Evolutionary conservation across 371 early-diverging fungal genomes (phyloP).

Genomic region (Apophysomyces ossiformis): DNA sequence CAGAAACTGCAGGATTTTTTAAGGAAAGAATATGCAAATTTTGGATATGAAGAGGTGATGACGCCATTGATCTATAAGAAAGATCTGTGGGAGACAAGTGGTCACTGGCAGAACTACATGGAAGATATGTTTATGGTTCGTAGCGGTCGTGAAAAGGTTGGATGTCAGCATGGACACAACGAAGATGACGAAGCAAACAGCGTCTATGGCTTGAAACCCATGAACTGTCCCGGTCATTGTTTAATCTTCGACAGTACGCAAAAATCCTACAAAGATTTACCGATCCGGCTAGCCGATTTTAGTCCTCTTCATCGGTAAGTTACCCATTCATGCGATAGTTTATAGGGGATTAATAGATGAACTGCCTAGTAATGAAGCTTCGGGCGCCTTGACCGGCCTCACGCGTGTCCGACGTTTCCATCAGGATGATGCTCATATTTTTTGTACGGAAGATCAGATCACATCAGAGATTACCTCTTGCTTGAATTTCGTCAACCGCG

Average conservation of each 20-base stretch:
- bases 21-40: conserved; percentile 80
- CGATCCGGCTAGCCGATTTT: conserved; percentile 93
- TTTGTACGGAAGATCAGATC: conserved; percentile 83
- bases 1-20: conserved; percentile 75
- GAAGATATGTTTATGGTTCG: conserved; percentile 72
- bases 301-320: conserved; percentile 87
- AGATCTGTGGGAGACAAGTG: conserved; percentile 94
- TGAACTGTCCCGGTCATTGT: conserved; percentile 99
- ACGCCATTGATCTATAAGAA: conserved; percentile 95
- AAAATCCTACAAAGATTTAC: conserved; percentile 91
- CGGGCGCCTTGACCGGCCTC: conserved; percentile 92
- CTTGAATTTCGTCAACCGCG: conserved; percentile 86
- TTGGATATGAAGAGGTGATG: conserved; percentile 95
- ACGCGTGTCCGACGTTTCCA: conserved; percentile 96
- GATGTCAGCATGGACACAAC: conserved; percentile 46
- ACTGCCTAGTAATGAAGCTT: conserved; percentile 80
- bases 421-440: conserved; percentile 98
- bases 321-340: neutral
- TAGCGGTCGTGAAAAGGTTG: conserved; percentile 45
- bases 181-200: conserved; percentile 59
- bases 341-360: neutral
- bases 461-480: conserved; percentile 80
- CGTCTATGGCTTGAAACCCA: conserved; percentile 91
- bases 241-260: conserved; percentile 85
- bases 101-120: conserved; percentile 96